Evolutionary conservation across 2,329 filamentous ascomycete genomes (phyloP), one percentile per base, ranked within the genome.

Genomic region (Fusarium pseudocircinatum): DNA sequence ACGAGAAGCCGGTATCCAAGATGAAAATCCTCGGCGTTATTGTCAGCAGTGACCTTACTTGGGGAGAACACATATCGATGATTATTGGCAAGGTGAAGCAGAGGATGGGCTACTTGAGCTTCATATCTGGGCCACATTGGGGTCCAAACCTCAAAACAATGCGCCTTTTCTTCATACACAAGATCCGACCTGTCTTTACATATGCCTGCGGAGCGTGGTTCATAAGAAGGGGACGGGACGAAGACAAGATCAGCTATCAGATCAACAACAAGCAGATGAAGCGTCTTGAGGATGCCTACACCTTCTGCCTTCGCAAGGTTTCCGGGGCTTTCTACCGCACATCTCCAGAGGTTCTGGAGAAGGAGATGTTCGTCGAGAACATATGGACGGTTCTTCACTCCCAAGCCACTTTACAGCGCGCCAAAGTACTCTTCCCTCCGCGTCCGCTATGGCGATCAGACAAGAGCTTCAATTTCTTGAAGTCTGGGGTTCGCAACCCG

Each of bases 141-240:
- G 47, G 47, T 11, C 47, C 47, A 34, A 50, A 32, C 16, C 30
- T 50, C 7, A 32, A 20, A 3, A 50, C 13, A 32, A 64, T 70
- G 64, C 43, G 64, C n/a, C 53, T 56, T 24, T 43, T 70, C 13
- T 69, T 64, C n/a, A n/a, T 70, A 32, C 56, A 54, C 28, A 67
- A 61, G 43, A 58, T 70, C 13, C 59, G 44, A n/a, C 40, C 68
- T 6, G 36, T 70, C 2, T 22, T 70, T 12, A 50, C 59, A 10
- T 70, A 68, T 44, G 64, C 59, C 20, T 70, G 64, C 22, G 53
- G 40, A 30, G 59, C 63, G 3, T 70, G 68, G 68, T 70, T 68
- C 32, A 54, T 60, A 20, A 49, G 12, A n/a, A 24, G n/a, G 24
- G n/a, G 36, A 7, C 28, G 34, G 20, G 40, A 24, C 28, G 57